These are phyloP conservation scores for Leccinum pellstonianum DNA, from an alignment of 768 basidiomycete genomes.

Conservation along the genomic window DNA sequence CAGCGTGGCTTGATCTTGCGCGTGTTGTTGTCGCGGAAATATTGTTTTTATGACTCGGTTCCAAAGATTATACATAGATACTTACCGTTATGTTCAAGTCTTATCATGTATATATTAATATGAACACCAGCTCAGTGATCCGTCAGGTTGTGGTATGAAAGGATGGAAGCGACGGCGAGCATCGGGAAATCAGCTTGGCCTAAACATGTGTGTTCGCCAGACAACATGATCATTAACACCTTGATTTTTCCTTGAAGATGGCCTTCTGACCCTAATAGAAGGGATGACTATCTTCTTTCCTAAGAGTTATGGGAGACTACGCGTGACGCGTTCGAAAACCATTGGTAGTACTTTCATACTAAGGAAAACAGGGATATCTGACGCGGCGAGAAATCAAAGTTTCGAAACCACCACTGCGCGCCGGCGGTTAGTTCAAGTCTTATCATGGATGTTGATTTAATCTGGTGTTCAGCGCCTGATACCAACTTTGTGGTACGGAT, in stretches of 20 bases:
- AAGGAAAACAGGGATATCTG: too few relatives aligned
- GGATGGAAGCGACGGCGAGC: constrained; percentile 75
- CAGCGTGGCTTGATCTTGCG: constrained; percentile 9
- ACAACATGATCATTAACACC: too few relatives aligned
- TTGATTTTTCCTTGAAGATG: too few relatives aligned
- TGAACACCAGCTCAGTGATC: background rate
- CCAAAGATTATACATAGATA: background rate
- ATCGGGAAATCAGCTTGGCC: constrained; percentile 34
- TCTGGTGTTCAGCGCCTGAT: background rate
- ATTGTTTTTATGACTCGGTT: background rate
- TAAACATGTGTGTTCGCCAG: background rate
- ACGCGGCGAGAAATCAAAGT: too few relatives aligned
- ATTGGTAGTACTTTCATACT: too few relatives aligned
- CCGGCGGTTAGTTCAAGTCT: too few relatives aligned
- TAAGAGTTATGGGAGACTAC: too few relatives aligned
- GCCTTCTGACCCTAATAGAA: too few relatives aligned
- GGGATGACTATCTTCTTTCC: too few relatives aligned
- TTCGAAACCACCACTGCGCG: too few relatives aligned
- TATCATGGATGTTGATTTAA: too few relatives aligned
- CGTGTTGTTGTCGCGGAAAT: background rate
- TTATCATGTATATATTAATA: background rate
- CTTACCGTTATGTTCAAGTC: background rate
- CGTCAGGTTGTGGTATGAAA: constrained; percentile 75
- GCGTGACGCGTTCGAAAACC: too few relatives aligned
- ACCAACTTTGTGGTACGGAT: background rate